Evolutionary conservation across 2,329 filamentous ascomycete species (phyloP).

Genomic region (Leptosphaerulina australis): DNA sequence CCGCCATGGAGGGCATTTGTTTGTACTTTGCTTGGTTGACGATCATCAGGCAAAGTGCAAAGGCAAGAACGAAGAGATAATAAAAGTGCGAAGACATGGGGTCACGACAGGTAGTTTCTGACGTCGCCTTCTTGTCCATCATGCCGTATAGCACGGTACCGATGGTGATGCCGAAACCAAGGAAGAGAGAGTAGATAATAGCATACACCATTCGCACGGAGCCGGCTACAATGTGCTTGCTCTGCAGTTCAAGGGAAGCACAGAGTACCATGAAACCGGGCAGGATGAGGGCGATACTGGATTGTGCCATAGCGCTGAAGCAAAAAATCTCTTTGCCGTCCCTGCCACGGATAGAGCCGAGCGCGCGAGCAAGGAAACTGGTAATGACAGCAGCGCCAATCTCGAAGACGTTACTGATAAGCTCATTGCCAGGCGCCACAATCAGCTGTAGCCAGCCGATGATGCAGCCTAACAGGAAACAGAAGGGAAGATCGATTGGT

Average conservation of each 20-base stretch:
- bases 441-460: constrained; percentile 77
- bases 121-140: constrained; percentile 56
- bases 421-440: constrained; percentile 73
- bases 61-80: constrained; percentile 76
- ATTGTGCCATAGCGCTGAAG: constrained; percentile 59
- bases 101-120: constrained; percentile 51
- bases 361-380: constrained; percentile 56
- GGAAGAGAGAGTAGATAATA: constrained; percentile 60
- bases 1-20: constrained; percentile 76
- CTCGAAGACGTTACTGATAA: constrained; percentile 64
- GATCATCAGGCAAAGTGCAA: constrained; percentile 74
- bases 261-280: constrained; percentile 60
- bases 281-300: constrained; percentile 57
- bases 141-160: constrained; percentile 57
- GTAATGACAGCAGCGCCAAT: constrained; percentile 57
- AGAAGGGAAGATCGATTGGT: constrained; percentile 77
- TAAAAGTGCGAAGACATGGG: constrained; percentile 60
- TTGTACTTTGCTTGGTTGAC: constrained; percentile 84
- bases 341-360: constrained; percentile 53
- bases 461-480: constrained; percentile 75
- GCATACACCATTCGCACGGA: constrained; percentile 60
- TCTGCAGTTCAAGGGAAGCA: constrained; percentile 57
- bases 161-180: constrained; percentile 59
- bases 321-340: constrained; percentile 55
- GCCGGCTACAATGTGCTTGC: constrained; percentile 56